phyloP scores from a whole-genome alignment of 2,329 filamentous ascomycete genomes.

The Ceratocystis cubensis region DNA sequence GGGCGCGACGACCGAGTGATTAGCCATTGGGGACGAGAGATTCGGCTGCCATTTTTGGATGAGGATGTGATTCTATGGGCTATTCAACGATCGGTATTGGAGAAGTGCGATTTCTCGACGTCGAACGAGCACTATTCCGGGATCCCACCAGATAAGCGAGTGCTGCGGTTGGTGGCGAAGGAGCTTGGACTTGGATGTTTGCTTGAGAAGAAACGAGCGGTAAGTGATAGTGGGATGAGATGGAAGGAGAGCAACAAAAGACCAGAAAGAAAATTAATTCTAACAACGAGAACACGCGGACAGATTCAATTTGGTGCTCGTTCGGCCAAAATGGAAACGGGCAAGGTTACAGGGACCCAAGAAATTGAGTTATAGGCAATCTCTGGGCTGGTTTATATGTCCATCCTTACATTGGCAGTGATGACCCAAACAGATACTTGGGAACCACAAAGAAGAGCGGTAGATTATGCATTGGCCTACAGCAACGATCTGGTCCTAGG shows the following conservation, averaged over 20 bases:
- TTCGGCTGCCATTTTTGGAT: constrained; percentile 81
- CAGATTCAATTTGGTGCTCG: constrained; percentile 72
- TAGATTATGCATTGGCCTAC: not conserved
- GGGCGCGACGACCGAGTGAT: constrained; percentile 88
- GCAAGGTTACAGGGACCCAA: constrained; percentile 53
- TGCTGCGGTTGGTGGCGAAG: constrained; percentile 36
- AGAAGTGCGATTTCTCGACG: constrained; percentile 68
- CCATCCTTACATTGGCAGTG: constrained; percentile 35
- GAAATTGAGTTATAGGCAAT: not conserved
- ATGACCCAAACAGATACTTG: constrained; percentile 66
- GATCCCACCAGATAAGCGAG: constrained; percentile 68
- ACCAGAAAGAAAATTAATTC: too few relatives aligned
- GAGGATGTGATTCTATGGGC: constrained; percentile 77
- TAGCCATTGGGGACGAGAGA: constrained; percentile 78
- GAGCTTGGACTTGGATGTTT: constrained; percentile 9
- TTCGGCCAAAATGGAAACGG: constrained; percentile 70
- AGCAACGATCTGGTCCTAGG: constrained; percentile 15
- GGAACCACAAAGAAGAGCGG: constrained; percentile 35
- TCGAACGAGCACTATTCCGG: constrained; percentile 24
- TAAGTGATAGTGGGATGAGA: constrained; percentile 3
- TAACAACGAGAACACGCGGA: constrained; percentile 1
- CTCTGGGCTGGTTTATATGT: not conserved
- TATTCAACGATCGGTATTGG: constrained; percentile 58
- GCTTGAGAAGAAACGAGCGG: constrained; percentile 15
- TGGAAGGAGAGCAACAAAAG: constrained; percentile 6